phyloP scores from a whole-genome alignment of 352 stramenopile species.

The Globisporangium spinosum region DNA sequence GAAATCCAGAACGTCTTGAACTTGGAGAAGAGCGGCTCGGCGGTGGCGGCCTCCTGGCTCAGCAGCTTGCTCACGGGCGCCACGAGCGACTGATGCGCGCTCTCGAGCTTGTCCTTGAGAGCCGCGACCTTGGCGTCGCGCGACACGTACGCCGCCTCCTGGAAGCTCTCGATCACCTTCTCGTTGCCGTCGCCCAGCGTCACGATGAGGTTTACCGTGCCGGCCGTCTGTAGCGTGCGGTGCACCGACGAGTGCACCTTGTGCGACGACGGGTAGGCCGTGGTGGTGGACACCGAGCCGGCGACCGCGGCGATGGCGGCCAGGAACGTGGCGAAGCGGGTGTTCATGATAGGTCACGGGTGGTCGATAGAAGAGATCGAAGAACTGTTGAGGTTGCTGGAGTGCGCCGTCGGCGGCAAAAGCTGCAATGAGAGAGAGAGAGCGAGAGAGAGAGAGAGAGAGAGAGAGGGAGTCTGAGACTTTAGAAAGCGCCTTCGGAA shows the following conservation, averaged over 20 bases:
- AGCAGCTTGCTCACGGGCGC: neutral
- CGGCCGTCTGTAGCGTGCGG: neutral
- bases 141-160: neutral
- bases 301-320: neutral
- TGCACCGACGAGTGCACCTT: neutral
- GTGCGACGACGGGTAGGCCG: neutral
- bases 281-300: neutral
- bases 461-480: neutral
- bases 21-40: neutral
- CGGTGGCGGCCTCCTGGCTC: neutral
- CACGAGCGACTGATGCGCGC: neutral
- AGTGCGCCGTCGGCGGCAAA: neutral
- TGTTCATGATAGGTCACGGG: neutral
- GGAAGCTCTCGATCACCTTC: neutral
- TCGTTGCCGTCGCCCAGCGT: neutral
- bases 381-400: neutral
- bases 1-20: neutral
- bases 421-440: neutral
- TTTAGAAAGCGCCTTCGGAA: neutral
- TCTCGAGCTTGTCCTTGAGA: constrained; percentile 1
- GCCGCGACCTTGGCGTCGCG: neutral
- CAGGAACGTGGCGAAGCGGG: neutral
- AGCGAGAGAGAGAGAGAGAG: neutral
- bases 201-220: constrained; percentile 3
- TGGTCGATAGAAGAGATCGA: neutral